Conservation (phyloP, 108 stramenopile genomes). For the Chaetoceros tenuissimus region DNA sequence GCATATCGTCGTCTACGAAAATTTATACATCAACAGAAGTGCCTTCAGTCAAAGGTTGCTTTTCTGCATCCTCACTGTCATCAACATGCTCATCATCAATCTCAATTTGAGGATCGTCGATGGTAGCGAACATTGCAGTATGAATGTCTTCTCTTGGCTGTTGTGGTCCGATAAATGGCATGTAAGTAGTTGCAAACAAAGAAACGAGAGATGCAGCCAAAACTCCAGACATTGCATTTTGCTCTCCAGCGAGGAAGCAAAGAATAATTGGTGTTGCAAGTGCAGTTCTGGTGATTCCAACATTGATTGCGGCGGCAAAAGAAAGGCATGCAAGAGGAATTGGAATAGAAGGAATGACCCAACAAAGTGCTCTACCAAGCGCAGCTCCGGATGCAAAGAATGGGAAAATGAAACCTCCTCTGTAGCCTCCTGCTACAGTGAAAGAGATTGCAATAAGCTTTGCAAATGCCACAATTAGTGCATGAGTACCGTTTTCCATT, state of each 20-base stretch:
- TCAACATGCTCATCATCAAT: no score
- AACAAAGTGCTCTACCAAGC: slow-evolving; percentile 41
- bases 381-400: slow-evolving; percentile 47
- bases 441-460: slow-evolving; percentile 58
- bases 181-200: slow-evolving; percentile 50
- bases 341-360: slow-evolving; percentile 9
- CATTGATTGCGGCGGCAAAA: slow-evolving; percentile 55
- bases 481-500: slow-evolving; percentile 26
- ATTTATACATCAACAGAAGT: no score
- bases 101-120: no score
- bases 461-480: slow-evolving; percentile 35
- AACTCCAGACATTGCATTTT: slow-evolving; percentile 32
- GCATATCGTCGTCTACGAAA: no score
- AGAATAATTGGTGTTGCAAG: slow-evolving; percentile 49
- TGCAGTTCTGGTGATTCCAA: slow-evolving; percentile 54
- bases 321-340: slow-evolving; percentile 34
- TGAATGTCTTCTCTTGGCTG: background rate
- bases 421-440: slow-evolving; percentile 55
- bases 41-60: no score
- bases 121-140: no score
- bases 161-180: slow-evolving; percentile 16
- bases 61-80: no score
- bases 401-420: slow-evolving; percentile 63
- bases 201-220: slow-evolving; percentile 39
- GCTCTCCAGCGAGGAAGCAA: slow-evolving; percentile 46